These are phyloP conservation scores for Pichia manshurica DNA, from an alignment of 805 yeast genomes.

Conservation along the genomic window DNA sequence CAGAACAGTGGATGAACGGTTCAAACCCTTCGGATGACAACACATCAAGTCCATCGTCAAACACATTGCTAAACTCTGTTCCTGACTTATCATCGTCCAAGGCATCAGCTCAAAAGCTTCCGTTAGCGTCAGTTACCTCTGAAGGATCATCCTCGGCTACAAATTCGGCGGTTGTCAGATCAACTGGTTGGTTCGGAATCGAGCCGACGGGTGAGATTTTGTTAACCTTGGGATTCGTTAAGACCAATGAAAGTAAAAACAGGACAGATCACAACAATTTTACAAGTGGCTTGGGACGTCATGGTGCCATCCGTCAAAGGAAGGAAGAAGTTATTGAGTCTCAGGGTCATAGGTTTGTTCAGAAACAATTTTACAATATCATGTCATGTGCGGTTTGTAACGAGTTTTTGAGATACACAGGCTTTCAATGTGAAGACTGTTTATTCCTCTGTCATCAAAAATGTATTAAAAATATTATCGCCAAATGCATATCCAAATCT, in stretches of 20 bases:
- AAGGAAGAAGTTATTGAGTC: conserved; percentile 88
- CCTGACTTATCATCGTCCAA: not conserved
- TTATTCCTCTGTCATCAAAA: conserved; percentile 74
- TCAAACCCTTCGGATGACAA: conserved; percentile 38
- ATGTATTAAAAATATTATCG: conserved; percentile 74
- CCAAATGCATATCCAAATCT: conserved; percentile 76
- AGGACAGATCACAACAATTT: conserved; percentile 41
- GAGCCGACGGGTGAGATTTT: conserved; percentile 94
- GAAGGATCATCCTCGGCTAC: conserved; percentile 11
- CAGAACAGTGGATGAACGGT: conserved; percentile 84
- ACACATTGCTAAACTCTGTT: conserved; percentile 1
- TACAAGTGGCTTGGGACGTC: conserved; percentile 78
- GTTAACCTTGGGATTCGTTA: conserved; percentile 72
- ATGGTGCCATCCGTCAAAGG: conserved; percentile 95
- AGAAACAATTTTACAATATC: conserved; percentile 89
- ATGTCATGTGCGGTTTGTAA: conserved; percentile 98
- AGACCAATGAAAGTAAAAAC: conserved; percentile 41
- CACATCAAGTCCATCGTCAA: not conserved
- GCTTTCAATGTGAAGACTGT: conserved; percentile 83
- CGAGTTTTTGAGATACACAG: conserved; percentile 84
- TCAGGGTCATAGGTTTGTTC: conserved; percentile 96
- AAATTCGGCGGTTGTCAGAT: conserved; percentile 23
- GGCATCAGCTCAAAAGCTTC: not conserved
- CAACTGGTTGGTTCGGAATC: conserved; percentile 78
- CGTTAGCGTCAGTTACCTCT: not conserved